Base-by-base conservation (phyloP, 129 eudicot genomes). In the Escallonia herrerae region DNA sequence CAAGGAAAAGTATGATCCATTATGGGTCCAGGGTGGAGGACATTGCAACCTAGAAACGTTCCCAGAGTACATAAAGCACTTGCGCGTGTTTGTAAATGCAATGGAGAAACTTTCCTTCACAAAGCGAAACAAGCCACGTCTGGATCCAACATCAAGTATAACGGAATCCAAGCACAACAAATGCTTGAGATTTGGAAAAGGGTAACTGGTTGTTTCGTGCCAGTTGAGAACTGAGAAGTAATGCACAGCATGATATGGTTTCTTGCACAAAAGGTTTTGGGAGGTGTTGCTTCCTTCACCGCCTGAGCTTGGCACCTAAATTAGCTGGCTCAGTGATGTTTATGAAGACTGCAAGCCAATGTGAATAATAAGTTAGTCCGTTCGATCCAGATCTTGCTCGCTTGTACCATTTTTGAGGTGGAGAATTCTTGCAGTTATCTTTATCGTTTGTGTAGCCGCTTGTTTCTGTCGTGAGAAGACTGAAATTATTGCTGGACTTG, bases 21-120 rank as follows among this genome's bases (percentile, higher is more conserved):
- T 93, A 65, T 93, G 98, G 98, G 96, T 93, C 52, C 66, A 93
- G 72, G 98, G 96, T 8, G 98, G 96, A 62, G 96, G 96, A 5
- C 98, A 93, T 65, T 93, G 96, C 66, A 93, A 93, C 70, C 89
- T 93, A 37, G 98, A 93, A 77, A 88, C 90, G 15, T 93, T 76
- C 42, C 98, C 96, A 0, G 98, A 88, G 75, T 93, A 93, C 75
- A 86, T 93, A 56, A 84, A 71, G 77, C 96, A 93, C 68, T 62
- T 93, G 67, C 82, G 95, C 60, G 88, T 81, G 65, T 88, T 88
- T 60, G 70, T 90, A 61, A 85, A 70, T 49, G 84, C 95, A 48
- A 91, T 91, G 97, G 97, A 91, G 76, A 87, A 87, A 64, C 84
- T 72, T n/a, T 80, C 97, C 13, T 43, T 83, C 56, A 67, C 82